These are phyloP conservation scores for Pleurostoma richardsiae DNA, from an alignment of 2,329 filamentous ascomycete genomes.

Conservation along the genomic window DNA sequence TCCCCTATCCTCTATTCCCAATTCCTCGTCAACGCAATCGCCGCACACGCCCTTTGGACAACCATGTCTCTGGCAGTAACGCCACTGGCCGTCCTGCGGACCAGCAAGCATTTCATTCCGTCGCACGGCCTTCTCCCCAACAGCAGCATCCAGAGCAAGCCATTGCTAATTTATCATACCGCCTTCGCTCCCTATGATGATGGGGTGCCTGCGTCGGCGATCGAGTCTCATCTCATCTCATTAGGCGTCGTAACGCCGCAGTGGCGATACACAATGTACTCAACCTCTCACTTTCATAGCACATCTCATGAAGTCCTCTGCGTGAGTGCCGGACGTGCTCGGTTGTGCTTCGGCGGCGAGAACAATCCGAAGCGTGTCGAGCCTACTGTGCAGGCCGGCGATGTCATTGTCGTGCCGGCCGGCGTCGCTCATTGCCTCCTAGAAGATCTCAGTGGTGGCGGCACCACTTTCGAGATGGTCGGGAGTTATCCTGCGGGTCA, in stretches of 20 bases:
- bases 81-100: conserved; percentile 42
- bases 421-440: conserved; percentile 61
- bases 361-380: conserved; percentile 54
- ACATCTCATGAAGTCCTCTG: conserved; percentile 63
- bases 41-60: too few relatives aligned
- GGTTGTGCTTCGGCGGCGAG: conserved; percentile 63
- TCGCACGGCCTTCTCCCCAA: conserved; percentile 55
- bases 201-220: conserved; percentile 34
- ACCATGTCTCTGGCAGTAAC: conserved; percentile 3
- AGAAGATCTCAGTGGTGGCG: conserved; percentile 35
- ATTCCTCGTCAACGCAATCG: too few relatives aligned
- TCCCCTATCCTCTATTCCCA: too few relatives aligned
- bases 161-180: conserved; percentile 61
- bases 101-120: conserved; percentile 57
- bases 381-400: conserved; percentile 45
- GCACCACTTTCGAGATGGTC: conserved; percentile 58
- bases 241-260: conserved; percentile 54
- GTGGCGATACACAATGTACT: conserved; percentile 68
- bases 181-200: conserved; percentile 37
- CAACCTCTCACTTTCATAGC: conserved; percentile 61
- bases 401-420: conserved; percentile 61
- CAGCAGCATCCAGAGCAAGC: conserved; percentile 57
- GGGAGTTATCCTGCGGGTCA: conserved; percentile 56
- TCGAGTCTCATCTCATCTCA: conserved; percentile 50
- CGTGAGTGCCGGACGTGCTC: conserved; percentile 52